Conservation (phyloP, 2,329 filamentous ascomycete genomes). For the Diplodia intermedia region DNA sequence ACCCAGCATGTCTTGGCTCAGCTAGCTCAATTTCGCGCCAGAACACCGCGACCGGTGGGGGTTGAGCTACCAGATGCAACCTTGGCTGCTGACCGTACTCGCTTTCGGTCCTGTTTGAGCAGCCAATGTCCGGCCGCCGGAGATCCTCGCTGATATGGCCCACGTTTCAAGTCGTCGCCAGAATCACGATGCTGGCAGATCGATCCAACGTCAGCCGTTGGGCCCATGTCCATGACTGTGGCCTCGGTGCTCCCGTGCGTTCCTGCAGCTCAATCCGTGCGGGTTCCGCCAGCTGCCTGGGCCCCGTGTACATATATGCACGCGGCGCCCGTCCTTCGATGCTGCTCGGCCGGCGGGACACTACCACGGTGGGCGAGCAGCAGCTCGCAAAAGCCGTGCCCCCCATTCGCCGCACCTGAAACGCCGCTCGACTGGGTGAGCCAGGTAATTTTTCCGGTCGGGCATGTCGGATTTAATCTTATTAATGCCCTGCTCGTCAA, state of each 20-base stretch:
- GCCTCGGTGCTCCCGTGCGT: constrained; percentile 32
- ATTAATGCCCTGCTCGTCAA: constrained; percentile 29
- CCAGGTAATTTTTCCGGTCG: constrained; percentile 28
- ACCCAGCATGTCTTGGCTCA: constrained; percentile 25
- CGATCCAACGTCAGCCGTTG: constrained; percentile 32
- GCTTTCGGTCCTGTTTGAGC: constrained; percentile 6
- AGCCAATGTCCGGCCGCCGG: constrained; percentile 21
- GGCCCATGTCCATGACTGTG: constrained; percentile 26
- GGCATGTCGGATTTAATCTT: constrained; percentile 30
- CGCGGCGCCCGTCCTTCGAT: background rate
- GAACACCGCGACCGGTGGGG: constrained; percentile 13
- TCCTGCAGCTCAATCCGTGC: constrained; percentile 29
- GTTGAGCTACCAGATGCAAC: constrained; percentile 26
- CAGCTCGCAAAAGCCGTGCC: too few relatives aligned
- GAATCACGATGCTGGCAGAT: constrained; percentile 28
- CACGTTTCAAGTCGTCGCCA: constrained; percentile 19
- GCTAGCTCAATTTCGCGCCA: constrained; percentile 22
- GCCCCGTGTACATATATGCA: constrained; percentile 10
- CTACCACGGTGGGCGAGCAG: background rate
- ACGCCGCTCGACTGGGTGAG: constrained; percentile 10
- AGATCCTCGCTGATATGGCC: constrained; percentile 4
- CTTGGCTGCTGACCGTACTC: constrained; percentile 29
- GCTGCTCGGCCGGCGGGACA: background rate
- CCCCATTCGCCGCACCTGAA: constrained; percentile 11
- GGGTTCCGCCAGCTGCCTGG: background rate